Base-by-base conservation (phyloP, 225 moss, liverwort and hornwort species). In the Lunularia cruciata region DNA sequence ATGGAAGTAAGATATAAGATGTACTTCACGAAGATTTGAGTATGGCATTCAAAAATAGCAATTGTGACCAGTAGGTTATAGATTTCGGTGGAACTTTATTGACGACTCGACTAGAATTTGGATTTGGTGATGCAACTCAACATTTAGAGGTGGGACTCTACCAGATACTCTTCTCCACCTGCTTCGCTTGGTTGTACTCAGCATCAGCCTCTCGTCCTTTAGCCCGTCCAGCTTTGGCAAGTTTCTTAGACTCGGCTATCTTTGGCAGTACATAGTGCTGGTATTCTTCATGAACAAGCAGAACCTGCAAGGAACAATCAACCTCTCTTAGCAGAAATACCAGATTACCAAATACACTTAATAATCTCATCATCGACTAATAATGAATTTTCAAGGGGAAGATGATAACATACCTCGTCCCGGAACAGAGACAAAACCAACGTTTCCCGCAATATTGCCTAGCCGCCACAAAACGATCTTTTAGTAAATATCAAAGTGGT, bases 151-250 rank as follows among this genome's bases (percentile, higher is more conserved):
- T 20, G 42, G 39, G 26, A 34, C 13, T 40, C 47, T 73, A 92
- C 83, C 87, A 84, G 70, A 98, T 93, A 74, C 80, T 89, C 78
- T 89, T 93, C 83, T 98, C 93, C 55, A 93, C 98, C 75, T 93
- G 98, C 73, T 98, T 98, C 57, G 93, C 98, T 61, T 93, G 77
- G 72, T 89, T 98, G 75, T 98, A 98, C 63, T 98, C 98, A 25
- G 77, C 79, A 79, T 98, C 98, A 20, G 98, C 93, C 76, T 98
- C 98, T 28, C 88, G 81, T 37, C 90, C 93, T 81, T 93, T 98
- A 6, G 84, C 70, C 35, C 98, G 86, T 27, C 92, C 91, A 59
- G 98, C 86, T 76, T 98, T 98, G 1, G 93, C 98, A 72, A 93
- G 76, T 74, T 87, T 93, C 62, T 89, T 98, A 15, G 98, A 93